A percentile compares a stretch with the other conserved stretches of the same genome.
Conservation (phyloP, 768 basidiomycete species). For the Rhodotorula babjevae region DNA sequence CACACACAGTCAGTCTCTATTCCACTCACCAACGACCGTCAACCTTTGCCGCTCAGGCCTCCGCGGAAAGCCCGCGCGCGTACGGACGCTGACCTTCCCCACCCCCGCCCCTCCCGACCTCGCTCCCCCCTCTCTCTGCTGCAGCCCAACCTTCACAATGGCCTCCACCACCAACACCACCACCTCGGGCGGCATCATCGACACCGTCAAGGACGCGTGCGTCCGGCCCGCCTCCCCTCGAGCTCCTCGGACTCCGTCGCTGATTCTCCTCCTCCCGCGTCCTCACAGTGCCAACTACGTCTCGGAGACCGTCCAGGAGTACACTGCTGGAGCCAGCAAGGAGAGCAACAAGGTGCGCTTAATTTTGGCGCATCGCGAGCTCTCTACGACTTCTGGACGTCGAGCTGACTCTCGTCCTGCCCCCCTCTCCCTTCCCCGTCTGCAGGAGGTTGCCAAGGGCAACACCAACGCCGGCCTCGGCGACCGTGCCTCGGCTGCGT, state of each 20-base stretch:
- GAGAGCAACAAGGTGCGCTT: constrained; percentile 26
- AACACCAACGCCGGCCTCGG: constrained; percentile 25
- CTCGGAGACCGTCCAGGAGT: constrained; percentile 31
- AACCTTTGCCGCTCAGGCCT: too few relatives aligned
- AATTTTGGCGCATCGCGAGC: too few relatives aligned
- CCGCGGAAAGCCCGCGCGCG: too few relatives aligned
- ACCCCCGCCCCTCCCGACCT: too few relatives aligned
- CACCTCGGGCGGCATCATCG: constrained; percentile 18
- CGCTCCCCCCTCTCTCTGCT: not conserved
- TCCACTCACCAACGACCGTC: too few relatives aligned
- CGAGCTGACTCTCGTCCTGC: too few relatives aligned
- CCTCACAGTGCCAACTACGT: constrained; percentile 23
- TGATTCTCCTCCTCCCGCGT: not conserved
- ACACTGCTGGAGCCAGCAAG: constrained; percentile 16
- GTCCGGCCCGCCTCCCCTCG: not conserved
- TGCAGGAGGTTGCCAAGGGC: constrained; percentile 37
- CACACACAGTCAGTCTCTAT: too few relatives aligned
- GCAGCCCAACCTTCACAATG: not conserved
- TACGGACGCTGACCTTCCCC: too few relatives aligned
- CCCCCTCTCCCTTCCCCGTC: not conserved
- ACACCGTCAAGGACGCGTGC: constrained; percentile 11
- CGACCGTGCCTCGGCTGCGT: constrained; percentile 32
- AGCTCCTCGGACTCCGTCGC: too few relatives aligned
- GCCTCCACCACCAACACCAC: constrained; percentile 21
- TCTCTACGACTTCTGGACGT: too few relatives aligned